Evolutionary conservation across 352 stramenopile genomes (phyloP).

Genomic region (Aphanomyces astaci): DNA sequence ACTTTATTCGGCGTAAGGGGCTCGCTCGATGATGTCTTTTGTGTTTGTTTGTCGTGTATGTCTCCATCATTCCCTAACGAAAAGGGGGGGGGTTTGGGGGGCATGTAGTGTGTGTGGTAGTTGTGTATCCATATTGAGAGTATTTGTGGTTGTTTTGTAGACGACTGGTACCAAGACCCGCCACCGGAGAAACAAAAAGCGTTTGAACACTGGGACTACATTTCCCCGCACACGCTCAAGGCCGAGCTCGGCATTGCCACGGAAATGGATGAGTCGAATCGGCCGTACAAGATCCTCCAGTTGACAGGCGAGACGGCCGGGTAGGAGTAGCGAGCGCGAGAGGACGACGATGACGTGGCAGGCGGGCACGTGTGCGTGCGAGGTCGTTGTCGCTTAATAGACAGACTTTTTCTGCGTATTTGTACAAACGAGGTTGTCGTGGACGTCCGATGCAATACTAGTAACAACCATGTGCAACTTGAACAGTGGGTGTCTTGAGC

Average conservation of each 20-base stretch:
- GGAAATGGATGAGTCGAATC: slow-evolving; percentile 79
- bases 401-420: not conserved
- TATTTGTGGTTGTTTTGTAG: too few relatives aligned
- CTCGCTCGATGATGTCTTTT: too few relatives aligned
- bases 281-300: slow-evolving; percentile 76
- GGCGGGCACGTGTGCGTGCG: too few relatives aligned
- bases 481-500: too few relatives aligned
- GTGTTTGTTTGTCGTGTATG: too few relatives aligned
- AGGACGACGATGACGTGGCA: not conserved
- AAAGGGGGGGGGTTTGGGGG: too few relatives aligned
- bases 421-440: too few relatives aligned
- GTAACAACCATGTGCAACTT: not conserved
- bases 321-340: not conserved
- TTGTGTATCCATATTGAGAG: too few relatives aligned
- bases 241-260: slow-evolving; percentile 73
- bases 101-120: too few relatives aligned
- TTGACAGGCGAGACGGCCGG: slow-evolving; percentile 46
- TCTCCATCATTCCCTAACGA: too few relatives aligned
- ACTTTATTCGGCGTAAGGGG: slow-evolving; percentile 76
- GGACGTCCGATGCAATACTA: not conserved
- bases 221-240: slow-evolving; percentile 73
- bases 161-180: slow-evolving; percentile 72
- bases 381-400: too few relatives aligned
- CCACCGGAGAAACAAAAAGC: slow-evolving; percentile 72
- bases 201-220: slow-evolving; percentile 84